A percentile compares a stretch with the other conserved stretches of the same genome.
These are phyloP conservation scores for Malbranchea cinnamomea DNA, from an alignment of 2,329 filamentous ascomycete genomes.

Conservation along the genomic window DNA sequence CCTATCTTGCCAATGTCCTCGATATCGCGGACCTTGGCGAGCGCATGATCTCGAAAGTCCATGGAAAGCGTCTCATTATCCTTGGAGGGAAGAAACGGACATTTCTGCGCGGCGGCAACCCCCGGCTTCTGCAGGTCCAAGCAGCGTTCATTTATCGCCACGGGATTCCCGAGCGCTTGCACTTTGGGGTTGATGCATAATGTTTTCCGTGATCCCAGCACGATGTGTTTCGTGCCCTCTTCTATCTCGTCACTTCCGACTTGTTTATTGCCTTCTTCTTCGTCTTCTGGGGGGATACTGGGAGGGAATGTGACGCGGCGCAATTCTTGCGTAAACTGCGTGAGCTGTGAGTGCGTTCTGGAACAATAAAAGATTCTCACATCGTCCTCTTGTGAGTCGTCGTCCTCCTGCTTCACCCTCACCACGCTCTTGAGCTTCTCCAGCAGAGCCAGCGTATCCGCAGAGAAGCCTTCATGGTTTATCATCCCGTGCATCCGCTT, in stretches of 20 bases:
- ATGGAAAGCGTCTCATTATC: slow-evolving; percentile 57
- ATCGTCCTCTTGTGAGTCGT: slow-evolving; percentile 46
- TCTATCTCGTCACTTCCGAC: slow-evolving; percentile 16
- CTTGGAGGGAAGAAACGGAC: slow-evolving; percentile 62
- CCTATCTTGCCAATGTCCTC: slow-evolving; percentile 75
- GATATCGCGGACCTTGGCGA: slow-evolving; percentile 81
- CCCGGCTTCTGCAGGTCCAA: slow-evolving; percentile 70
- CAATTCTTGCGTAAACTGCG: slow-evolving; percentile 74
- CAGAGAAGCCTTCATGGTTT: slow-evolving; percentile 42
- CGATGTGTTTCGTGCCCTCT: slow-evolving; percentile 63
- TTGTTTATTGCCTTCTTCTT: slow-evolving; percentile 11
- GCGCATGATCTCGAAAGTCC: slow-evolving; percentile 68
- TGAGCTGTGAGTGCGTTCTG: slow-evolving; percentile 79
- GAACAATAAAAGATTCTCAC: slow-evolving; percentile 87
- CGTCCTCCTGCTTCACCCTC: slow-evolving; percentile 27
- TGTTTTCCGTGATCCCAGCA: slow-evolving; percentile 73
- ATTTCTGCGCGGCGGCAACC: slow-evolving; percentile 49
- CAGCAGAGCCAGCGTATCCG: slow-evolving; percentile 60
- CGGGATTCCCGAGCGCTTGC: slow-evolving; percentile 48
- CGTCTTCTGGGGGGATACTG: slow-evolving; percentile 40
- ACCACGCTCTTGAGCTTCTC: slow-evolving; percentile 43
- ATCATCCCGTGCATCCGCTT: slow-evolving; percentile 17
- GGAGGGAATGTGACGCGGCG: slow-evolving; percentile 63
- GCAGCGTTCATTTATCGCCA: slow-evolving; percentile 87
- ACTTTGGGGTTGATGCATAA: slow-evolving; percentile 83